Base-by-base conservation (phyloP, 352 stramenopile genomes). In the Nothophytophthora sp. region DNA sequence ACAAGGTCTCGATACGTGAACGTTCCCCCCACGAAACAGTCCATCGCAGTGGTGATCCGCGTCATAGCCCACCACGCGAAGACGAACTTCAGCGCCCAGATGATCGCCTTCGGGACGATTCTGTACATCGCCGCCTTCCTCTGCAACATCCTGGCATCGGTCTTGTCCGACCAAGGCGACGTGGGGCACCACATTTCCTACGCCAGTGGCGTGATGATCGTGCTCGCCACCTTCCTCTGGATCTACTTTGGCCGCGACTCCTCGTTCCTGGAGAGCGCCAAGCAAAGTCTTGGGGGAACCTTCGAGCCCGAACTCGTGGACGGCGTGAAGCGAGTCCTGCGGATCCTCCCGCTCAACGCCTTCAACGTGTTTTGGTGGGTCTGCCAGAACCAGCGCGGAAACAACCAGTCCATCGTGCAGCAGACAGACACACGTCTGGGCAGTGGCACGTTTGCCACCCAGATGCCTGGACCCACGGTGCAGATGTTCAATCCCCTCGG, bases 391-490 rank as follows among this genome's bases (percentile, higher is more conserved):
- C 72, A 83, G 60, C 63, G 56, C 8, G 69, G 58, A 52, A 83
- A 83, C 60, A 76, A 76, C 55, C 72, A 83, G 55, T 54, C 64
- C 18, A 83, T 83, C 58, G 68, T 68, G 4, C 72, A 83, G 54
- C 72, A 83, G 52, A 72, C 59, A 12, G 72, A 83, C 39, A 46
- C 76, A 30, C 72, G 72, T 34, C 60, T 70, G 32, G 59, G 40
- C 45, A 55, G 40, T 34, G 57, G 41, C 3, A 28, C 35, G 6
- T 33, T 70, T 32, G 50, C 62, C 44, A 60, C 27, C 18, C 67
- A 81, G 50, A 54, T 81, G n/a, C 55, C 70, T n/a, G 70, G 67
- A n/a, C 59, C 70, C 19, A 71, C 64, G 23, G 46, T 78, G 8
- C 63, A 67, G 27, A 51, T 74, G 22, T 74, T 72, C 33, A 62